These are phyloP conservation scores for Quercus bicolor DNA, from an alignment of 306 rosid genomes.

Conservation along the genomic window DNA sequence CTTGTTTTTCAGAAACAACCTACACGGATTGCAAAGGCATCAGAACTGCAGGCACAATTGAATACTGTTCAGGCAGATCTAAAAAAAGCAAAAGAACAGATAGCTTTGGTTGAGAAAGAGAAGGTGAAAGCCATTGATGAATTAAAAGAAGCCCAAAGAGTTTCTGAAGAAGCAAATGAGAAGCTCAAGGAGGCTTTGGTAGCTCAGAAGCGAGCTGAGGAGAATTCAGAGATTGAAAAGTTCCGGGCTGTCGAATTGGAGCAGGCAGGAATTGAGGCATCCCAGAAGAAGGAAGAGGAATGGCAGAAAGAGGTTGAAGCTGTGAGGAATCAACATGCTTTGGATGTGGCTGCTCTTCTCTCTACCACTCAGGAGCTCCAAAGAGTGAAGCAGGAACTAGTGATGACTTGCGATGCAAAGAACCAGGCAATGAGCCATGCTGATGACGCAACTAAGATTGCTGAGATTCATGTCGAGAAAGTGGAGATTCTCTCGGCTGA, in stretches of 20 bases:
- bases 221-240: slow-evolving; percentile 88
- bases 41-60: slow-evolving; percentile 68
- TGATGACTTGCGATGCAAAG: slow-evolving; percentile 84
- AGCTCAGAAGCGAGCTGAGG: slow-evolving; percentile 88
- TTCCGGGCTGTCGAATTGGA: slow-evolving; percentile 93
- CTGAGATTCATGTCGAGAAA: slow-evolving; percentile 79
- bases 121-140: slow-evolving; percentile 62
- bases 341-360: slow-evolving; percentile 77
- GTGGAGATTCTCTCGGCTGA: slow-evolving; percentile 74
- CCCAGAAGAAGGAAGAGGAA: slow-evolving; percentile 79
- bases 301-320: slow-evolving; percentile 80
- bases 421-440: slow-evolving; percentile 93
- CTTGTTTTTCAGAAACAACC: slow-evolving; percentile 53
- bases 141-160: slow-evolving; percentile 75
- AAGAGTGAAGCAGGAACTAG: slow-evolving; percentile 67
- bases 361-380: slow-evolving; percentile 86
- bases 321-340: slow-evolving; percentile 80
- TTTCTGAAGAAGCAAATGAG: slow-evolving; percentile 77
- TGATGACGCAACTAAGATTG: slow-evolving; percentile 86
- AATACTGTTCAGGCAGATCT: slow-evolving; percentile 77
- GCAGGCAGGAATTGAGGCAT: slow-evolving; percentile 88
- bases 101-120: slow-evolving; percentile 66
- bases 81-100: slow-evolving; percentile 80
- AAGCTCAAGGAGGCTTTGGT: slow-evolving; percentile 80
- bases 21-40: slow-evolving; percentile 57